Base-by-base conservation (phyloP, 192 early-diverging fungal genomes). In the Tieghemiomyces parasiticus region DNA sequence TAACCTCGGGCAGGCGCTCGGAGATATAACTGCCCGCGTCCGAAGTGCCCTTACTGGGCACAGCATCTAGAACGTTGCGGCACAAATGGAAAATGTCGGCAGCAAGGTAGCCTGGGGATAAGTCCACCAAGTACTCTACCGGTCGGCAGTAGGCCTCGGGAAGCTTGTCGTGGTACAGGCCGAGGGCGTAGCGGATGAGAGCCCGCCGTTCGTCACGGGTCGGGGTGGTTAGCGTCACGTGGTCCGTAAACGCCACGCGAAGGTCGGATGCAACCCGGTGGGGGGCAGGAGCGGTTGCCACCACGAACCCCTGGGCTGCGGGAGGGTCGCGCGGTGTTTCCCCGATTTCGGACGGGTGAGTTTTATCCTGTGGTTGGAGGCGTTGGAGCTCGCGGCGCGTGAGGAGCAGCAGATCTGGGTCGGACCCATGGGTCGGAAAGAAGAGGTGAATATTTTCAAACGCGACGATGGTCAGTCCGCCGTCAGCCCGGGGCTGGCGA, bases 41-140 rank as follows among this genome's bases (percentile, higher is more conserved):
- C 59, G 31, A 33, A 13, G 60, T 24, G 58, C n/a, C n/a, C n/a
- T n/a, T n/a, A n/a, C 53, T 45, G 50, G 38, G 29, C 14, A 31
- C 28, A 22, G 56, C 16, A 3, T 59, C 60, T 28, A 25, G 22
- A 8, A 38, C 22, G 13, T 35, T 32, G 22, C 65, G 60, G 58
- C 69, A 71, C 46, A 82, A 71, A 12, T 65, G 64, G 51, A 65
- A 61, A 19, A 85, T 25, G 56, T 85, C 79, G 3, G 79, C 75
- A 16, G 79, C 60, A 13, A 75, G 33, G 46, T 77, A 85, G 2
- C 77, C 81, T 49, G 82, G 83, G 30, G 74, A 76, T 44, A 63
- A 64, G 22, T 58, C 48, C 34, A 58, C 25, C 75, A 67, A 13
- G 78, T 63, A 2, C 30, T 26, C 20, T 58, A 47, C 0, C 75